Evolutionary conservation across 192 early-diverging fungal species (phyloP).

Genomic region (Rhizoclosmatium sp.): DNA sequence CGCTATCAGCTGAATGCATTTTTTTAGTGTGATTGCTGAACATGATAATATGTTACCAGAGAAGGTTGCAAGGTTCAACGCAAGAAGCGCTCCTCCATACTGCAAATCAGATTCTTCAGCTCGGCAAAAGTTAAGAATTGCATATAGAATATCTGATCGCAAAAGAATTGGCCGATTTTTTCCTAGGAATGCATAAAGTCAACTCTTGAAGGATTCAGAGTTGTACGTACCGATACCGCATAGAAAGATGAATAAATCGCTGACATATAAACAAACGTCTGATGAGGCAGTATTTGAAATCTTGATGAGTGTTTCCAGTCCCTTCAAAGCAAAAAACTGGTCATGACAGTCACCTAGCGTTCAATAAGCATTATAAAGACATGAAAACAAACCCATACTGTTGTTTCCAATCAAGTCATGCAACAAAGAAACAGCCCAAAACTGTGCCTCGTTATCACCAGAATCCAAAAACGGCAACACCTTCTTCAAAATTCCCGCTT

Average conservation of each 20-base stretch:
- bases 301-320: constrained; percentile 47
- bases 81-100: constrained; percentile 57
- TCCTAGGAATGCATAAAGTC: constrained; percentile 1
- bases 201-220: neutral
- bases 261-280: constrained; percentile 61
- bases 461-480: constrained; percentile 68
- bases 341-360: constrained; percentile 47
- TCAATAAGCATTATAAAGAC: neutral
- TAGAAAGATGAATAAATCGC: constrained; percentile 63
- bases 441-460: constrained; percentile 76
- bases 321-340: constrained; percentile 46
- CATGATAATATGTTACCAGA: constrained; percentile 40
- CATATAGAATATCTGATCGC: constrained; percentile 40
- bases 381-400: neutral
- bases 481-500: constrained; percentile 63
- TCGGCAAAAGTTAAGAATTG: constrained; percentile 56
- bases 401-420: constrained; percentile 53
- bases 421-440: constrained; percentile 69
- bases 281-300: constrained; percentile 39
- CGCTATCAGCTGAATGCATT: constrained; percentile 37
- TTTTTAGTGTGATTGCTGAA: constrained; percentile 32
- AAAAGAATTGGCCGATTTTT: constrained; percentile 37
- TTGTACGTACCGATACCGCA: constrained; percentile 41
- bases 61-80: constrained; percentile 59
- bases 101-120: constrained; percentile 56